phyloP scores from a whole-genome alignment of 305 asterid species.

The Plantago lanceolata region DNA sequence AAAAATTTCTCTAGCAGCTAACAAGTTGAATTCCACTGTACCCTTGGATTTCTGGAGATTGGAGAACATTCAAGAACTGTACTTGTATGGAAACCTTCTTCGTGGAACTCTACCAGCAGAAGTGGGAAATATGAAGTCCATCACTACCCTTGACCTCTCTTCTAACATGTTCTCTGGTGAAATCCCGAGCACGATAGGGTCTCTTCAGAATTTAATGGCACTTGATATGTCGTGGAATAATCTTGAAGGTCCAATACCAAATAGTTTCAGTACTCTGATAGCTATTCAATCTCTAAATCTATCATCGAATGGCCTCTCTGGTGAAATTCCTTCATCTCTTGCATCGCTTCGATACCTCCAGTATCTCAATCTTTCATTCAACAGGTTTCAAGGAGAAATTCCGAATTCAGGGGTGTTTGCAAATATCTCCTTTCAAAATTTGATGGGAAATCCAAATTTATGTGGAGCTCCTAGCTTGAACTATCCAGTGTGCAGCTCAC shows the following conservation, averaged over 20 bases:
- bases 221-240: not conserved
- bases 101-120: not conserved
- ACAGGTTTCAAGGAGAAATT: constrained; percentile 1
- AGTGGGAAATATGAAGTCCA: not conserved
- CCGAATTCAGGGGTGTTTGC: not conserved
- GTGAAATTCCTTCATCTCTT: not conserved
- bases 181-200: not conserved
- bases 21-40: not conserved
- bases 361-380: not conserved
- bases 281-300: not conserved
- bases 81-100: not conserved
- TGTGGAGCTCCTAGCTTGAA: too few species aligned
- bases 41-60: not conserved
- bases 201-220: not conserved
- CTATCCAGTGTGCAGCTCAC: too few species aligned
- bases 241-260: constrained; percentile 4
- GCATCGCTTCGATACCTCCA: not conserved
- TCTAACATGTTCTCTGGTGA: not conserved
- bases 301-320: not conserved
- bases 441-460: not conserved
- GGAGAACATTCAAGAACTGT: not conserved
- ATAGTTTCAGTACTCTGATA: not conserved
- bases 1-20: not conserved
- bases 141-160: not conserved
- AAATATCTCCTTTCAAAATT: not conserved